Conservation (phyloP, 108 stramenopile species). For the Pseudonitzschia pungens region DNA sequence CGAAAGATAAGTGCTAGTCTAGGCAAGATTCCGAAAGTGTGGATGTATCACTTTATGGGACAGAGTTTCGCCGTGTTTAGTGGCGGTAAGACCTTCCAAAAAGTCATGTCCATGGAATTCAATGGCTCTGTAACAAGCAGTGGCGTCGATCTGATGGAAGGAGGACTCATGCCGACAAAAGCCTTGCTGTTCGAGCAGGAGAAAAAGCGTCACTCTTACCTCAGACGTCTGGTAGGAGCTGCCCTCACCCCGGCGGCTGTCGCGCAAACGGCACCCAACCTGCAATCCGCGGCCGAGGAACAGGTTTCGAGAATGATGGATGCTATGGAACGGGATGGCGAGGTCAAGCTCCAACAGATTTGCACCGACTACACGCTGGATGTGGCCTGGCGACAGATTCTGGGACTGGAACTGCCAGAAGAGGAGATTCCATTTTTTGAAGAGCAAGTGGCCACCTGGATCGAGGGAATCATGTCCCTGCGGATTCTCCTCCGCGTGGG, state of each 20-base stretch:
- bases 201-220: neutral
- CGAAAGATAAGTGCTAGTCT: neutral
- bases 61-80: conserved; percentile 34
- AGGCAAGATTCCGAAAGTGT: conserved; percentile 4
- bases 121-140: conserved; percentile 13
- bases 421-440: conserved; percentile 10
- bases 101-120: conserved; percentile 44
- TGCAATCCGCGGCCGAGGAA: conserved; percentile 7
- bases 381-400: conserved; percentile 18
- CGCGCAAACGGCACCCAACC: neutral
- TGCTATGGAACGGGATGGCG: neutral
- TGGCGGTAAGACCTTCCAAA: conserved; percentile 44
- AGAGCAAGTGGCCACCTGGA: conserved; percentile 37
- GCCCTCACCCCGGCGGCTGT: neutral
- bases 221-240: neutral
- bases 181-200: neutral
- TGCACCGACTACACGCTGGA: conserved; percentile 19
- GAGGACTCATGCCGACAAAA: conserved; percentile 15
- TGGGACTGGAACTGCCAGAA: neutral
- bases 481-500: neutral
- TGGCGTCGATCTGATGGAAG: neutral
- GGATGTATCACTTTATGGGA: conserved; percentile 24
- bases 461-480: conserved; percentile 13
- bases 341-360: neutral
- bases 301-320: conserved; percentile 30